Percentiles rank a stretch among this genome's conserved stretches.
These are phyloP conservation scores for Geotrichum fermentans DNA, from an alignment of 1,139 yeast species.

Conservation along the genomic window DNA sequence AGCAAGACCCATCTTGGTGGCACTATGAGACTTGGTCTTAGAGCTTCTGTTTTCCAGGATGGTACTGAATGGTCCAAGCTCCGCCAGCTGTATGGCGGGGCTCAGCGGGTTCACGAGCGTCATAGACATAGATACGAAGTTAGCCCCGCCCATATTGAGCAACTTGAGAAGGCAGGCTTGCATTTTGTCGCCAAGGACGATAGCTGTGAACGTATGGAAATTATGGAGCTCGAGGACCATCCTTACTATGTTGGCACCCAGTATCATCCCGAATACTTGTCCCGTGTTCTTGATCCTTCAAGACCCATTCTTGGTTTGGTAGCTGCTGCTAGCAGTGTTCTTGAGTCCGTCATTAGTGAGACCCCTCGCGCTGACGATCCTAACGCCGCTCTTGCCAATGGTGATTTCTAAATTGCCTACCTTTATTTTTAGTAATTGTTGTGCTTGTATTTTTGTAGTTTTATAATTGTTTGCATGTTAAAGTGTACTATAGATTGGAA, in stretches of 20 bases:
- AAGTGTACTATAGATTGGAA: too few species aligned
- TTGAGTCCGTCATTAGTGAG: constrained; percentile 48
- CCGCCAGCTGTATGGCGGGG: constrained; percentile 75
- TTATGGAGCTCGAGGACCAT: constrained; percentile 72
- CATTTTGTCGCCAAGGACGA: constrained; percentile 92
- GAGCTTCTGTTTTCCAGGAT: constrained; percentile 79
- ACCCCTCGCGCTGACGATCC: constrained; percentile 4
- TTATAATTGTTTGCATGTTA: too few species aligned
- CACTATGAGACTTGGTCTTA: constrained; percentile 95
- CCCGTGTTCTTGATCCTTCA: constrained; percentile 94
- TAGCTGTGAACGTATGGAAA: constrained; percentile 85
- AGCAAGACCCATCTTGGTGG: constrained; percentile 96
- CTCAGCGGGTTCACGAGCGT: constrained; percentile 74
- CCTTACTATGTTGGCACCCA: constrained; percentile 94
- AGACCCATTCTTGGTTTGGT: constrained; percentile 93
- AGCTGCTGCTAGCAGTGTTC: constrained; percentile 82
- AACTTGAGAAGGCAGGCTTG: constrained; percentile 73
- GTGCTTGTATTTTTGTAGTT: too few species aligned
- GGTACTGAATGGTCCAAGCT: constrained; percentile 67
- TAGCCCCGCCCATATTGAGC: constrained; percentile 74
- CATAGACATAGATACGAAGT: constrained; percentile 98
- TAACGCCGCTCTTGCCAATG: neutral
- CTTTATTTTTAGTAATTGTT: too few species aligned
- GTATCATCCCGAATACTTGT: constrained; percentile 95
- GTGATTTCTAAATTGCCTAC: constrained; percentile 17